Evolutionary conservation across 129 eudicot genomes (phyloP).

Genomic region (Artemisia annua): DNA sequence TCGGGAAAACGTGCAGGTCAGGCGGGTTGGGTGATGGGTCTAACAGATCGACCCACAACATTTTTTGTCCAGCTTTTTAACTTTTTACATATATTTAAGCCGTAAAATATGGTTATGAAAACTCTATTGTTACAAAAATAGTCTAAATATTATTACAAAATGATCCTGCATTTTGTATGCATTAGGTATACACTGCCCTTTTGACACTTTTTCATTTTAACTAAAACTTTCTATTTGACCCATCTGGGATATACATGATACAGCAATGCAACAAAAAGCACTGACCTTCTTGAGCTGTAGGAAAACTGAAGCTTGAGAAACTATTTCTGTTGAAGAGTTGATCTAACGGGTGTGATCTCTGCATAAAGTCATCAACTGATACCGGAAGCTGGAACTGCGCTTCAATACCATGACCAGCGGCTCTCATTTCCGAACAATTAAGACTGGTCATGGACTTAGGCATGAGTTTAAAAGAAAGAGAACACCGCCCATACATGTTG

Average conservation of each 20-base stretch:
- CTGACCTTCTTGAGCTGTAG: constrained; percentile 78
- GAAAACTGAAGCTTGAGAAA: constrained; percentile 63
- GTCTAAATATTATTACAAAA: too few relatives aligned
- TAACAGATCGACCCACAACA: background rate
- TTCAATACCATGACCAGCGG: constrained; percentile 98
- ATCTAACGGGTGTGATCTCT: constrained; percentile 74
- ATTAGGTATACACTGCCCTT: too few relatives aligned
- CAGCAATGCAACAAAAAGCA: constrained; percentile 1
- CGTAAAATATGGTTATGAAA: background rate
- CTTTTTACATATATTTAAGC: background rate
- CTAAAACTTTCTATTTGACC: too few relatives aligned
- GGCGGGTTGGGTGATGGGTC: background rate
- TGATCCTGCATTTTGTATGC: too few relatives aligned
- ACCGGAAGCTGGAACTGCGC: constrained; percentile 94
- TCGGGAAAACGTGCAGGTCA: background rate
- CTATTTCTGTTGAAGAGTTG: constrained; percentile 70
- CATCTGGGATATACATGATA: background rate
- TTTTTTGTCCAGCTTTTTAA: background rate
- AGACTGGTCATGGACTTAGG: constrained; percentile 94
- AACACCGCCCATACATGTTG: constrained; percentile 73
- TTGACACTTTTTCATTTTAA: too few relatives aligned
- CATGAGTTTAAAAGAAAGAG: constrained; percentile 79
- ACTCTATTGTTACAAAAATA: too few relatives aligned
- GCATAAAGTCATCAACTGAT: constrained; percentile 97
- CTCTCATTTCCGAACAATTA: constrained; percentile 95